These are phyloP conservation scores for Dendrobium officinale DNA, from an alignment of 106 monocot genomes.

Conservation along the genomic window DNA sequence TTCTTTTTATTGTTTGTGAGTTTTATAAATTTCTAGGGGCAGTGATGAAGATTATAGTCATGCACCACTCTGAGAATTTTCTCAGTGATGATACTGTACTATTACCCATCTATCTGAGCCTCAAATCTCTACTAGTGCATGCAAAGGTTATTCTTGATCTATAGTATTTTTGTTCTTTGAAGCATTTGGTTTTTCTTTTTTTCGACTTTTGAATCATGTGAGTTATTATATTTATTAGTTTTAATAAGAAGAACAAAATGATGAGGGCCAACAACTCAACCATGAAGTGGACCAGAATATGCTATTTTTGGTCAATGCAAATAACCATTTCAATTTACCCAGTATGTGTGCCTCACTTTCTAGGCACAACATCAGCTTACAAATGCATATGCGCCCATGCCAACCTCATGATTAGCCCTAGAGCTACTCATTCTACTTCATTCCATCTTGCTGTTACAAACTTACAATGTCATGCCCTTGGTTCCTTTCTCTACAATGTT, in stretches of 20 bases:
- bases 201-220: not conserved
- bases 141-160: not conserved
- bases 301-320: not conserved
- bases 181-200: not conserved
- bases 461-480: too few species aligned
- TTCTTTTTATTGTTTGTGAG: not conserved
- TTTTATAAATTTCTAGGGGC: not conserved
- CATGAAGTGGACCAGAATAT: not conserved
- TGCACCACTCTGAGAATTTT: not conserved
- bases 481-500: too few species aligned
- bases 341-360: too few species aligned
- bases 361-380: too few species aligned
- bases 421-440: too few species aligned
- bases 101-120: not conserved
- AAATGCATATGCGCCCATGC: too few species aligned
- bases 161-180: not conserved
- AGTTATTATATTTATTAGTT: not conserved
- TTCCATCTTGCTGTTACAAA: too few species aligned
- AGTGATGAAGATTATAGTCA: not conserved
- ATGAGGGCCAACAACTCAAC: not conserved
- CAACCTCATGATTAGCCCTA: too few species aligned
- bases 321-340: not conserved
- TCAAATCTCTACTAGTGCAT: not conserved
- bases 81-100: not conserved
- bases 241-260: conserved; percentile 1